Evolutionary conservation across 2,329 filamentous ascomycete species (phyloP).

Genomic region (Fusarium austroafricanum): DNA sequence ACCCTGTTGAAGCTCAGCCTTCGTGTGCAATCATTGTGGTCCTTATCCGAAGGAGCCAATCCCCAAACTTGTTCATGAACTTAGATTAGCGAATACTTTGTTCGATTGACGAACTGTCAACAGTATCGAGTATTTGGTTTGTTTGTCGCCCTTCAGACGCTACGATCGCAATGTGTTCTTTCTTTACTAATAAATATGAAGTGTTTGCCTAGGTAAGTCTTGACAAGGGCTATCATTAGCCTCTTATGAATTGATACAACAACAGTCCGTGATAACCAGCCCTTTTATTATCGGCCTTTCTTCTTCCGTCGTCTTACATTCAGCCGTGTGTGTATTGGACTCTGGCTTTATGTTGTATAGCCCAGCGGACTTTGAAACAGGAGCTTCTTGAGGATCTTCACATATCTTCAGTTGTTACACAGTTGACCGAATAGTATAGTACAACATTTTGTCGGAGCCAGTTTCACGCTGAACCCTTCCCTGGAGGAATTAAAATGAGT

Average conservation of each 20-base stretch:
- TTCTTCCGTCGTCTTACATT: background rate
- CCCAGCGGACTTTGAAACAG: background rate
- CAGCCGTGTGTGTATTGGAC: background rate
- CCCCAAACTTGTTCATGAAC: background rate
- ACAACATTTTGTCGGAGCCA: background rate
- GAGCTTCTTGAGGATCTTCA: background rate
- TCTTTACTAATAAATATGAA: too few species aligned
- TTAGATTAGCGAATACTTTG: background rate
- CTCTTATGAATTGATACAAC: background rate
- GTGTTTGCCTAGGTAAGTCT: too few species aligned
- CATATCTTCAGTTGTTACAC: background rate
- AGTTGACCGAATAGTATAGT: background rate
- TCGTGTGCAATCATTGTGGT: conserved; percentile 8
- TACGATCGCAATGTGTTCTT: background rate
- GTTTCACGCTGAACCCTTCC: too few species aligned
- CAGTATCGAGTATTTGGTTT: background rate
- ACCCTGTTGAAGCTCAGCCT: conserved; percentile 27
- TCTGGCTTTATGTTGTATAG: background rate
- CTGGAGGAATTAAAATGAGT: background rate
- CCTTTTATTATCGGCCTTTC: background rate
- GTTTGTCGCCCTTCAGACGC: background rate
- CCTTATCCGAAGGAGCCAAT: background rate
- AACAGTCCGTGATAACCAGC: background rate
- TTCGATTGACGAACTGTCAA: background rate
- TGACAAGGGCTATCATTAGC: background rate